A percentile compares a stretch with the other conserved stretches of the same genome.
These are phyloP conservation scores for Mortierella sp. DNA, from an alignment of 371 early-diverging fungal genomes.

Conservation along the genomic window DNA sequence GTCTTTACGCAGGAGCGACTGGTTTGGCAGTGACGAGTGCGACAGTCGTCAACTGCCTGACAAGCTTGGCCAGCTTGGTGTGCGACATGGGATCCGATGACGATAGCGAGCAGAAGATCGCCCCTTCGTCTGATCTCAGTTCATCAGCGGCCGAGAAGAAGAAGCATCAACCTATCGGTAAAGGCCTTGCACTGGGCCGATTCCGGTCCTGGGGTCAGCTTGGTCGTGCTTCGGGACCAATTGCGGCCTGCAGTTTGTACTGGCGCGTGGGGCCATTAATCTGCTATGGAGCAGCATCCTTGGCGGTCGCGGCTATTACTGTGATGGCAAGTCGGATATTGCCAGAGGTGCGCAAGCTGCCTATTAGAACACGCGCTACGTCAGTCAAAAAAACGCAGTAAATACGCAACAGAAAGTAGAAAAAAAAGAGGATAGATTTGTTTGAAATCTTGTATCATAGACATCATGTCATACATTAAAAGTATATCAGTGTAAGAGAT, in stretches of 20 bases:
- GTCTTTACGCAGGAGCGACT: conserved; percentile 68
- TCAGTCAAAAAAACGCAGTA: conserved; percentile 19
- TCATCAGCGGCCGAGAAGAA: background rate
- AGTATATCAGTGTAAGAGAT: too few species aligned
- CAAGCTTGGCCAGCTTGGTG: conserved; percentile 76
- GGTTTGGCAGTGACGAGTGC: conserved; percentile 91
- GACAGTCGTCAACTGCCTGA: conserved; percentile 93
- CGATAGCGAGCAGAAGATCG: background rate
- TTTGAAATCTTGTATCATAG: too few species aligned
- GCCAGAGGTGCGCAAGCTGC: conserved; percentile 46
- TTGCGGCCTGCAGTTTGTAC: conserved; percentile 87
- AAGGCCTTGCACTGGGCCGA: conserved; percentile 84
- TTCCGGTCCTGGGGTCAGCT: conserved; percentile 94
- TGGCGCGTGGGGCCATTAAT: conserved; percentile 84
- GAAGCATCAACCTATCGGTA: conserved; percentile 53
- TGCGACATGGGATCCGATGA: conserved; percentile 57
- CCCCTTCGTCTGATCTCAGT: too few species aligned
- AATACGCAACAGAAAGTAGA: background rate
- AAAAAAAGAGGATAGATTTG: too few species aligned
- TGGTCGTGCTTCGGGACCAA: conserved; percentile 91
- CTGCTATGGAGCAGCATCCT: conserved; percentile 60
- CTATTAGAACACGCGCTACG: conserved; percentile 26
- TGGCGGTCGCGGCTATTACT: conserved; percentile 21
- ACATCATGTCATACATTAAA: too few species aligned
- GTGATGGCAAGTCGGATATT: conserved; percentile 32